Conservation (phyloP, 805 yeast species). For the Starmerella asiatica region DNA sequence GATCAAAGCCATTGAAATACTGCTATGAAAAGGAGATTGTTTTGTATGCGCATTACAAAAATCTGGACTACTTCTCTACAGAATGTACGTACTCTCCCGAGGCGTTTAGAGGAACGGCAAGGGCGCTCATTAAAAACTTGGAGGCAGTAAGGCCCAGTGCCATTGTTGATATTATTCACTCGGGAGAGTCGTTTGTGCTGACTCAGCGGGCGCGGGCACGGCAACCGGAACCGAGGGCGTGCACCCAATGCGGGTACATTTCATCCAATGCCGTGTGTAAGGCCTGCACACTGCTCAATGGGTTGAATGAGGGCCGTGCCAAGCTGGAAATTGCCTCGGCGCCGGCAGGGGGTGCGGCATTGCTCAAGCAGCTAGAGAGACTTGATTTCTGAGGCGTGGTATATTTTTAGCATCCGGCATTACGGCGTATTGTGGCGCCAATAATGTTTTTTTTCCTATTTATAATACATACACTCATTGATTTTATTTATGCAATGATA, state of each 20-base stretch:
- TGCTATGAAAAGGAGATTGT: constrained; percentile 96
- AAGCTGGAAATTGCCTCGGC: constrained; percentile 55
- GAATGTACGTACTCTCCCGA: constrained; percentile 98
- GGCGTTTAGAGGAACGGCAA: constrained; percentile 94
- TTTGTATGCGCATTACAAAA: constrained; percentile 89
- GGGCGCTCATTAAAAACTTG: constrained; percentile 77
- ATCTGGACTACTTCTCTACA: constrained; percentile 88
- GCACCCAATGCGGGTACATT: constrained; percentile 83
- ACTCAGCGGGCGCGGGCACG: constrained; percentile 12
- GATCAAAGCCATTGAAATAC: constrained; percentile 93
- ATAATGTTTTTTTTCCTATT: too few relatives aligned
- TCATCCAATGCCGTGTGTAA: constrained; percentile 83
- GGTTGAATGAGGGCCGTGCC: constrained; percentile 65
- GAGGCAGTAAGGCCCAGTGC: constrained; percentile 87
- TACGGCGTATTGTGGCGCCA: too few relatives aligned
- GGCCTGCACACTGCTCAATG: constrained; percentile 80
- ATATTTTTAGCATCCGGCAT: too few relatives aligned
- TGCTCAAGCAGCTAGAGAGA: constrained; percentile 15
- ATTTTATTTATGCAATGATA: too few relatives aligned
- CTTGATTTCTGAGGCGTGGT: constrained; percentile 51
- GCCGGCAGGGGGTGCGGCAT: constrained; percentile 27
- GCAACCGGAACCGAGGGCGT: constrained; percentile 30
- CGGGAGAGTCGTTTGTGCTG: constrained; percentile 50
- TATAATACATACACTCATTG: too few relatives aligned
- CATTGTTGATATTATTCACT: constrained; percentile 83